A percentile compares a stretch with the other conserved stretches of the same genome.
These are phyloP conservation scores for Sclerotinia sclerotiorum DNA, from an alignment of 2,329 filamentous ascomycete genomes.

Conservation along the genomic window DNA sequence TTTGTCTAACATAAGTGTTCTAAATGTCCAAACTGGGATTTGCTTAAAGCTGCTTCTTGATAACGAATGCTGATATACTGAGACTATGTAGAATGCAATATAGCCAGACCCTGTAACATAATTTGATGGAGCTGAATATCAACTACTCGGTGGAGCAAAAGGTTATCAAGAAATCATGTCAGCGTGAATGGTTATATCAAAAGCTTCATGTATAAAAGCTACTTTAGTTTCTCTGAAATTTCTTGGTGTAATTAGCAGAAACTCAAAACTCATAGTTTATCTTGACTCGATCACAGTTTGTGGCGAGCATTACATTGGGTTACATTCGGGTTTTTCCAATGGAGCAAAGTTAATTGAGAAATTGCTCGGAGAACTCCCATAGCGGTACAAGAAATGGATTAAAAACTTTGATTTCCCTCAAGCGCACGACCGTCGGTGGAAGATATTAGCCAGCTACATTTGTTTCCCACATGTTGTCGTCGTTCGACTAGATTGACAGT, in stretches of 20 bases:
- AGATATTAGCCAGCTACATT: neutral
- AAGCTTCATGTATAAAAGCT: neutral
- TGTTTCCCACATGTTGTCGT: neutral
- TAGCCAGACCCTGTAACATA: neutral
- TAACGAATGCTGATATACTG: too few relatives aligned
- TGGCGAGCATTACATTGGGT: neutral
- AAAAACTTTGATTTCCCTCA: neutral
- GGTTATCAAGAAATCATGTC: neutral
- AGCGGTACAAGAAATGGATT: neutral
- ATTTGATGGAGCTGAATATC: neutral
- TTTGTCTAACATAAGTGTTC: too few relatives aligned
- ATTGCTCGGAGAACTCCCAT: neutral
- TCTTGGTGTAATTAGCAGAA: too few relatives aligned
- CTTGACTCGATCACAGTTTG: neutral
- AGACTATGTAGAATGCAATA: too few relatives aligned
- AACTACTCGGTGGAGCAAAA: neutral
- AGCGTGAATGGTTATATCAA: neutral
- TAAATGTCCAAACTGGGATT: too few relatives aligned
- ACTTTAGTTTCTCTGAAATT: neutral
- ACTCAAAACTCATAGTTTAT: too few relatives aligned
- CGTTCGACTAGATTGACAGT: neutral
- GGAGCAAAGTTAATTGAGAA: neutral
- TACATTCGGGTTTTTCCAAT: neutral
- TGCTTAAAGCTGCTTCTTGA: too few relatives aligned
- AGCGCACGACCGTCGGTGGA: too few relatives aligned